Percentiles rank a stretch among this genome's conserved stretches.
These are phyloP conservation scores for Cytospora schulzeri DNA, from an alignment of 2,329 filamentous ascomycete species.

Conservation along the genomic window DNA sequence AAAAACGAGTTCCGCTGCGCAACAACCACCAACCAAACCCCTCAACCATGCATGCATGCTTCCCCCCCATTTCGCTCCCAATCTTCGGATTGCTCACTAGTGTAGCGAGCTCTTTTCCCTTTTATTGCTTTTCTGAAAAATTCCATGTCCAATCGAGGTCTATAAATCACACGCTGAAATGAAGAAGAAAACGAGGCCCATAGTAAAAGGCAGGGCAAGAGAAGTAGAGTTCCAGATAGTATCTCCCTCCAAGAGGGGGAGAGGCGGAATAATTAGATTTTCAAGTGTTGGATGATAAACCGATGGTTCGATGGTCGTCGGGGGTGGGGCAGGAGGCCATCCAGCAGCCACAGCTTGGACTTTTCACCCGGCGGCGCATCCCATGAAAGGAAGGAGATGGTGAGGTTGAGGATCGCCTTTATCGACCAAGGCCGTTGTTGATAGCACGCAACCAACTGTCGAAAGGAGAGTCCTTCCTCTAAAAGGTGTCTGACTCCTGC, in stretches of 20 bases:
- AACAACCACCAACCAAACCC: neutral
- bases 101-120: neutral
- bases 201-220: neutral
- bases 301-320: slow-evolving; percentile 1
- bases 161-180: neutral
- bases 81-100: neutral
- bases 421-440: slow-evolving; percentile 14
- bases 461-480: slow-evolving; percentile 33
- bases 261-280: slow-evolving; percentile 1
- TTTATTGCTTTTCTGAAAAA: neutral
- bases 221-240: neutral
- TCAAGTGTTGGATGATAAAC: neutral
- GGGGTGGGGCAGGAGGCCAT: slow-evolving; percentile 8
- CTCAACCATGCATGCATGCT: neutral
- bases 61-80: neutral
- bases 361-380: slow-evolving; percentile 10
- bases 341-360: slow-evolving; percentile 13
- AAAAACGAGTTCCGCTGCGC: neutral
- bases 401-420: slow-evolving; percentile 4
- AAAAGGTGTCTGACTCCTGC: slow-evolving; percentile 58
- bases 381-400: neutral
- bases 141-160: neutral
- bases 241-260: neutral
- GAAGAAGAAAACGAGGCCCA: neutral
- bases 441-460: slow-evolving; percentile 25